Evolutionary conservation across 1,284 basidiomycete genomes (phyloP).

Genomic region (Cryptococcus sp.): DNA sequence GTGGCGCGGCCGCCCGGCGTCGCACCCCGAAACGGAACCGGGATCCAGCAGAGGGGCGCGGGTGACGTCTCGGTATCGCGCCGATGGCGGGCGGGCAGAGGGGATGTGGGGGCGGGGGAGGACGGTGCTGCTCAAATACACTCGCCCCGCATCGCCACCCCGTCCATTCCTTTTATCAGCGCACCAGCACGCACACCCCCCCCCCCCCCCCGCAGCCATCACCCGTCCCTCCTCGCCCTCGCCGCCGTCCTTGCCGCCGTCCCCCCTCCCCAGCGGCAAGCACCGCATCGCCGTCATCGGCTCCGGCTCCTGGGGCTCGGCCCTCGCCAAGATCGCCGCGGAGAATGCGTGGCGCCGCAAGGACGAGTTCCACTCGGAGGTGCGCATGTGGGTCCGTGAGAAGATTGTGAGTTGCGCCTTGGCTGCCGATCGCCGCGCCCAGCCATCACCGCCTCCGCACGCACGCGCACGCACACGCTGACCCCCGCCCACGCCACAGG

Average conservation of each 20-base stretch:
- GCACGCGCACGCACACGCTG: neutral
- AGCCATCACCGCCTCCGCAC: too few relatives aligned
- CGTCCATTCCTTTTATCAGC: neutral
- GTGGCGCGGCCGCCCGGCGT: neutral
- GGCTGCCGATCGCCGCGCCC: neutral
- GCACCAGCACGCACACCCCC: neutral
- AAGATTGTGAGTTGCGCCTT: slow-evolving; percentile 37
- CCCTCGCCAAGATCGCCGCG: slow-evolving; percentile 58
- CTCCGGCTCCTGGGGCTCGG: slow-evolving; percentile 56
- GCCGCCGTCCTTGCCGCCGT: slow-evolving; percentile 34
- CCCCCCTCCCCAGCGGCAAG: slow-evolving; percentile 47
- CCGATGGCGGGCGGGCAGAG: too few relatives aligned
- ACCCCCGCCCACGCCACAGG: slow-evolving; percentile 30
- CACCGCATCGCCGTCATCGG: slow-evolving; percentile 59
- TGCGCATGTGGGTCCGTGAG: slow-evolving; percentile 57
- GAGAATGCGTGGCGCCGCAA: slow-evolving; percentile 52
- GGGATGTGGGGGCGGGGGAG: too few relatives aligned
- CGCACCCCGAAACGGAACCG: neutral
- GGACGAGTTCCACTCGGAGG: slow-evolving; percentile 52
- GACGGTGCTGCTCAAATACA: too few relatives aligned
- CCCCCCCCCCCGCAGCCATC: slow-evolving; percentile 21
- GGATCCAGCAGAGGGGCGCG: neutral
- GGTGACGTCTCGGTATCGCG: too few relatives aligned
- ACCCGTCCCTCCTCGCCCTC: slow-evolving; percentile 42
- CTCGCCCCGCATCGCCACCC: neutral